Base-by-base conservation (phyloP, 768 basidiomycete species). In the Ephemerocybe angulata region DNA sequence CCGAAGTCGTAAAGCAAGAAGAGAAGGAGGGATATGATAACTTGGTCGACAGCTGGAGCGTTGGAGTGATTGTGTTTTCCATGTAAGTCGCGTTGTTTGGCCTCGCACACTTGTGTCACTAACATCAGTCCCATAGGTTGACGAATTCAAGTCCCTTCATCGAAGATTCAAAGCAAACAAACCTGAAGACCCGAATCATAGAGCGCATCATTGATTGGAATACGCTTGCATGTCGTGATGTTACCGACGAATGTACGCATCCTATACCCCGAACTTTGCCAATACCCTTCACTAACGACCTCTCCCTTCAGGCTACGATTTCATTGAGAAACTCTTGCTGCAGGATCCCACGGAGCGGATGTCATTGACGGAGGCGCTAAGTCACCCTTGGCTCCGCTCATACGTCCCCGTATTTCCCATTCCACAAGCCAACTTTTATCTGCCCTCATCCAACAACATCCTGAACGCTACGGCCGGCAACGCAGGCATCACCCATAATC, bases 11-110 rank as follows among this genome's bases (percentile, higher is more conserved):
- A 47, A 73, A 72, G 58, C 86, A 87, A 58, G 69, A 76, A 41
- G 74, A 79, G 40, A 70, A 76, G 27, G 73, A 82, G 53, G 95
- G 94, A 2, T 98, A 99, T 64, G 86, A 88, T 63, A 82, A 86
- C 54, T 73, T 88, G 19, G 97, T 98, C 48, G 97, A 99, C 65
- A 93, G 91, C 58, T 99, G 94, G 94, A 95, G 92, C 43, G 83
- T 94, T 11, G 96, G 97, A 5, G 93, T 97, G 21, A 97, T 98
- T 51, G 82, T 98, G 1, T 98, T 88, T 63, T 87, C 87, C 22
- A 94, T 93, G 94, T 93, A 63, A 57, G 84, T 58, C 41, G n/a
- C n/a, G n/a, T n/a, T n/a, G n/a, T n/a, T n/a, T n/a, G n/a, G n/a
- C n/a, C n/a, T n/a, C n/a, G n/a, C n/a, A n/a, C n/a, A n/a, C n/a